Percentiles rank a stretch among this genome's conserved stretches.
Conservation (phyloP, 495 filamentous ascomycete species). For the Saxispiralis lemnorum region DNA sequence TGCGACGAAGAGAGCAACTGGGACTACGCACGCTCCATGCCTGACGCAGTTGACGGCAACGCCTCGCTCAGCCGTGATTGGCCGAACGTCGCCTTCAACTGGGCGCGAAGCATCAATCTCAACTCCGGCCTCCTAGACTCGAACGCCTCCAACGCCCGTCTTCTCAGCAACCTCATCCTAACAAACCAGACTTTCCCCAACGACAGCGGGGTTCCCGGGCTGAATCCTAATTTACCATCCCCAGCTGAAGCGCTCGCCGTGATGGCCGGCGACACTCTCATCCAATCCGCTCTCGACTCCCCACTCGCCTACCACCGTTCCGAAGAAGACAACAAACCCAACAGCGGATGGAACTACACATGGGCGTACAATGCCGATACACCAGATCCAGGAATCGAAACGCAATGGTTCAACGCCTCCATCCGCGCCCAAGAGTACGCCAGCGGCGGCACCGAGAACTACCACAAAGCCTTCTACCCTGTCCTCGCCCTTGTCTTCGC, state of each 20-base stretch:
- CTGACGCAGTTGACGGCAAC: slow-evolving; percentile 21
- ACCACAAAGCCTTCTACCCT: slow-evolving; percentile 47
- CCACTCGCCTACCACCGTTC: slow-evolving; percentile 36
- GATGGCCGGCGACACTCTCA: slow-evolving; percentile 43
- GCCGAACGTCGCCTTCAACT: slow-evolving; percentile 34
- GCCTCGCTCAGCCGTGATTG: slow-evolving; percentile 30
- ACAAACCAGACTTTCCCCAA: background rate
- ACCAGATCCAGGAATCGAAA: too few relatives aligned
- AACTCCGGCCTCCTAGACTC: slow-evolving; percentile 39
- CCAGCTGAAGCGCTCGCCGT: slow-evolving; percentile 51
- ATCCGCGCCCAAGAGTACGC: slow-evolving; percentile 43
- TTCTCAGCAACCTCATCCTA: slow-evolving; percentile 39
- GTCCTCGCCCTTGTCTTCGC: slow-evolving; percentile 43
- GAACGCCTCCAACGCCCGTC: slow-evolving; percentile 43
- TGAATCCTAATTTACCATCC: slow-evolving; percentile 36
- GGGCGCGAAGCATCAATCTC: slow-evolving; percentile 30
- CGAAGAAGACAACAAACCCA: slow-evolving; percentile 24
- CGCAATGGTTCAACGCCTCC: slow-evolving; percentile 26
- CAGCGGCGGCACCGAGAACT: slow-evolving; percentile 36
- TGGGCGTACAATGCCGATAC: background rate
- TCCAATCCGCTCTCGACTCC: slow-evolving; percentile 32
- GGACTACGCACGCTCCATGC: slow-evolving; percentile 31
- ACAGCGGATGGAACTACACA: background rate
- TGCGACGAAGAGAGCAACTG: slow-evolving; percentile 37
- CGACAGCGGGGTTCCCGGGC: slow-evolving; percentile 1